Base-by-base conservation (phyloP, 2,329 filamentous ascomycete genomes). In the Trichophyton schoenleinii region DNA sequence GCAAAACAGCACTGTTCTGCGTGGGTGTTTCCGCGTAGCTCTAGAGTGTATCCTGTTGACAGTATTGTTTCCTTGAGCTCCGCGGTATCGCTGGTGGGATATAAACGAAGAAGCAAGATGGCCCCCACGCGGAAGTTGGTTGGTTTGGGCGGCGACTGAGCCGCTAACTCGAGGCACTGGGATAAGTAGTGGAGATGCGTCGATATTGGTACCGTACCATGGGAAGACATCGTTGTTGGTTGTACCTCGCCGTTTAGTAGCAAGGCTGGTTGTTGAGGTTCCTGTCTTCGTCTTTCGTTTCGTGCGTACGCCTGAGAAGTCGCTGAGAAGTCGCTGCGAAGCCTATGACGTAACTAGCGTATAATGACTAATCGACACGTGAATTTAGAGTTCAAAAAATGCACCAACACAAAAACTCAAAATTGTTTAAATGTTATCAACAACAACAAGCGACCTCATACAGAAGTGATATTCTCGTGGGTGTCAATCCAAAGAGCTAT, bases 121-220 rank as follows among this genome's bases (percentile, higher is more conserved):
- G 94, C 94, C 48, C 94, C 94, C 22, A 99, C 91, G 63, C 92
- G 85, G 77, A 91, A 99, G 73, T 97, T 97, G 59, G 89, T 91
- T 1, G 91, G 87, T 68, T 87, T 91, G 31, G 90, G 89, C 1
- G 89, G 88, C 9, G 91, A 95, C 65, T 87, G 82, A 41, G 81
- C 80, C 11, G 94, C 91, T 64, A 91, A 80, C n/a, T 80, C 76
- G 62, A 97, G 82, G 42, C 90, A 90, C 61, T 87, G 77, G 60
- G 78, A 81, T 78, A 97, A 87, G 70, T 84, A 84, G 62, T 70
- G 63, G 46, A 71, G 63, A 63, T 77, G 75, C 25, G 69, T 66
- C 58, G 72, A 58, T 64, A 63, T 15, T 31, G 57, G 42, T 3
- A 48, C 42, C 18, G 25, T 28, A 13, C 41, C n/a, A 6, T 22